Evolutionary conservation across 2,329 filamentous ascomycete genomes (phyloP), one percentile per base, ranked within the genome.

Genomic region (Clonostachys rhizophaga): DNA sequence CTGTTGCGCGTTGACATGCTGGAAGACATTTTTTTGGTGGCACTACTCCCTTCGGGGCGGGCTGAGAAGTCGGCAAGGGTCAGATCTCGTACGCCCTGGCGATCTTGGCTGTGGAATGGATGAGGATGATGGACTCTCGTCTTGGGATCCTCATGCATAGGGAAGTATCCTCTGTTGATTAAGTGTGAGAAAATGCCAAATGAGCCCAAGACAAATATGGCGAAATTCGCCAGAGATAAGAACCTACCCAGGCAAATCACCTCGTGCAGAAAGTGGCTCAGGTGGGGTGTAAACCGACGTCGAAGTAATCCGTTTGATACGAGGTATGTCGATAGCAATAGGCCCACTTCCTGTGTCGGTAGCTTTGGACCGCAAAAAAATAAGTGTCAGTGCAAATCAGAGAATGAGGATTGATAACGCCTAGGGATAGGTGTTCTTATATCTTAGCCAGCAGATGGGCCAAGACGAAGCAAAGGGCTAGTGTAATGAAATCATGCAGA

Each of bases 171-270:
- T 59, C 80, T 83, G 53, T 35, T 7, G 24, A 30, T 30, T 30
- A 30, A 30, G 8, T 30, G 24, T 3, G 35, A 24, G 42, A 18
- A 39, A 39, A 39, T 39, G 14, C 14, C 11, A 14, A 36, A 40
- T 54, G n/a, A 52, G 51, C 40, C 16, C 9, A 35, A 35, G 24
- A 41, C 17, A 35, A 30, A 20, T 42, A 40, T 44, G 12, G 34
- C 13, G 14, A 45, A 7, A 16, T 34, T 17, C 33, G 41, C 45
- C 37, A 34, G 39, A 41, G 13, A 17, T 39, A 37, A 40, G n/a
- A 9, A 68, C 74, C 58, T 74, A 83, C 81, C 79, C 79, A 58
- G 69, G 71, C 44, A 79, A 57, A 59, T 84, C 80, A 45, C 80
- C 81, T 47, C 80, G 70, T 41, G 75, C 81, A 24, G 79, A 81